Evolutionary conservation across 2,329 filamentous ascomycete genomes (phyloP), one percentile per base, ranked within the genome.

Genomic region (Colletotrichum scovillei): DNA sequence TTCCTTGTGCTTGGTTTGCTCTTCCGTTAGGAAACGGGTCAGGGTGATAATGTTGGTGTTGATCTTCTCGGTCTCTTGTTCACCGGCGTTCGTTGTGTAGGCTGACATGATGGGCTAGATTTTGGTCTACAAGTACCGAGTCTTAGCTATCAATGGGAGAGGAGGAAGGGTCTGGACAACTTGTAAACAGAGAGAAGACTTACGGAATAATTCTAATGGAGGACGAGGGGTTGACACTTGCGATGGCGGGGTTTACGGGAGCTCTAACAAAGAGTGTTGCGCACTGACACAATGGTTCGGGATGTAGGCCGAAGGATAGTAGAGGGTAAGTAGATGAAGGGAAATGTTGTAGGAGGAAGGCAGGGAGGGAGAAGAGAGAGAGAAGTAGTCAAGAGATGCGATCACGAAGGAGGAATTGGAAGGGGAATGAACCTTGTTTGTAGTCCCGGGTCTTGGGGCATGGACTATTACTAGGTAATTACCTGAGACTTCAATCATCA

Each of bases 41-140:
- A 99, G 91, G 68, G 97, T 98, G 81, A 98, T 89, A 81, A 99
- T 98, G 84, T 98, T 91, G 75, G 94, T 97, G 88, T 98, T 98
- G 87, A 99, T 92, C 83, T 93, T 92, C 86, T 97, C 95, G 78
- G 88, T 87, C 78, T 91, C 87, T 76, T 85, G 81, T 76, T 83
- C 85, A 77, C 83, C 83, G 74, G 83, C 83, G 77, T 84, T 84
- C 77, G 71, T 69, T 57, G 62, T 68, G 68, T 75, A 74, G 42
- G 72, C 68, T 57, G 74, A 75, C 75, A 76, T 76, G 56, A 46
- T 63, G 65, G 59, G 24, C 24, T 22, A 49, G 19, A 49, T 5
- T 22, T 49, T 4, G 42, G 42, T 9, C 42, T 49, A 11, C 42
- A 5, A 11, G 16, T 22, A n/a, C 19, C 42, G 42, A 49, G 42